Percentiles rank a stretch among this genome's conserved stretches.
These are phyloP conservation scores for Hypomyces rosellus DNA, from an alignment of 2,329 filamentous ascomycete species.

Conservation along the genomic window DNA sequence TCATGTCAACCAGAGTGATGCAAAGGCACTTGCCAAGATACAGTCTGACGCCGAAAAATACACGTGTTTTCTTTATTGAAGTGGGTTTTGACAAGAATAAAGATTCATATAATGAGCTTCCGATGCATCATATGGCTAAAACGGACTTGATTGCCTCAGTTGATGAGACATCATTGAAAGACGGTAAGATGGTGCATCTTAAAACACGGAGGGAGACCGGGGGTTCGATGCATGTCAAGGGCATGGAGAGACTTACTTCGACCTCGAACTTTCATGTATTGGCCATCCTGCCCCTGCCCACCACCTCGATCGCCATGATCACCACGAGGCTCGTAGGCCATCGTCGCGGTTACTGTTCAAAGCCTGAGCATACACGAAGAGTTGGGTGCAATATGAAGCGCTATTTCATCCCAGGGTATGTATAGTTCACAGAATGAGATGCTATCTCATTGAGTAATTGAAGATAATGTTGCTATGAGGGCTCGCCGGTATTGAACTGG, in stretches of 20 bases:
- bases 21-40: background rate
- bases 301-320: conserved; percentile 38
- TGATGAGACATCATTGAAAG: too few species aligned
- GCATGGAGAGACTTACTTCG: conserved; percentile 37
- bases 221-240: background rate
- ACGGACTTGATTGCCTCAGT: too few species aligned
- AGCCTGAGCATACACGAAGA: conserved; percentile 6
- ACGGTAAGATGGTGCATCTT: background rate
- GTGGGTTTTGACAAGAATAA: too few species aligned
- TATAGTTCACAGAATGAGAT: too few species aligned
- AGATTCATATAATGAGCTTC: too few species aligned
- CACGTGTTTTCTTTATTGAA: too few species aligned
- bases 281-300: conserved; percentile 35
- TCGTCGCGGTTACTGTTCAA: conserved; percentile 24
- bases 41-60: background rate
- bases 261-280: conserved; percentile 44
- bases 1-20: background rate
- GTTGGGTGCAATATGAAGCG: background rate
- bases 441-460: too few species aligned
- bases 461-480: too few species aligned
- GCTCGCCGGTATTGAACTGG: too few species aligned
- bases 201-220: background rate
- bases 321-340: conserved; percentile 51
- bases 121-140: too few species aligned
- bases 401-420: too few species aligned